A percentile compares a stretch with the other conserved stretches of the same genome.
phyloP scores from a whole-genome alignment of 345 rosid species.

The Luvunga scandens region DNA sequence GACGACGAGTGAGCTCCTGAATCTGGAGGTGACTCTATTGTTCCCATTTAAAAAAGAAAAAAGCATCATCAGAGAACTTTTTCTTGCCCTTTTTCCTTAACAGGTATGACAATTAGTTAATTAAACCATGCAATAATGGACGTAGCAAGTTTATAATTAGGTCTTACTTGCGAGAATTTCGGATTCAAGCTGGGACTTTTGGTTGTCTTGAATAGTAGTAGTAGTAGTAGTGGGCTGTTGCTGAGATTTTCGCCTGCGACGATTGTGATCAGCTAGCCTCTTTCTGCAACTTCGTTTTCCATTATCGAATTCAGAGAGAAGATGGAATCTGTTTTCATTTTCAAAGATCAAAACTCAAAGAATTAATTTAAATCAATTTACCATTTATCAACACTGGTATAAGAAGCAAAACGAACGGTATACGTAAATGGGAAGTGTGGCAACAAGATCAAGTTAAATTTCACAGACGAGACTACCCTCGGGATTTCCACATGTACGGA shows the following conservation, averaged over 20 bases:
- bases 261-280: conserved; percentile 93
- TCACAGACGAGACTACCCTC: conserved; percentile 42
- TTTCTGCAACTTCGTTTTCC: conserved; percentile 98
- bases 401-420: neutral
- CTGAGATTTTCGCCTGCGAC: conserved; percentile 83
- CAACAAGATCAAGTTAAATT: neutral
- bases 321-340: conserved; percentile 63
- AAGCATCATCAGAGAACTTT: neutral
- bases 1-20: conserved; percentile 58
- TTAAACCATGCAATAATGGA: neutral
- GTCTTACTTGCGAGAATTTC: conserved; percentile 41
- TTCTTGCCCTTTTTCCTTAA: no score
- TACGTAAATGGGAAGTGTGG: conserved; percentile 3
- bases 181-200: conserved; percentile 38
- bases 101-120: no score
- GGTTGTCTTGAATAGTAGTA: conserved; percentile 29
- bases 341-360: neutral
- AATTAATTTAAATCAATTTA: neutral
- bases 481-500: conserved; percentile 35
- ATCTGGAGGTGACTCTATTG: conserved; percentile 55
- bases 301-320: conserved; percentile 88
- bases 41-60: neutral
- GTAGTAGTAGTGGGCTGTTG: conserved; percentile 23
- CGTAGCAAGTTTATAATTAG: no score
- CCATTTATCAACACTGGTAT: neutral